Conservation (phyloP, 2,329 filamentous ascomycete genomes). For the Emericellopsis cladophorae region DNA sequence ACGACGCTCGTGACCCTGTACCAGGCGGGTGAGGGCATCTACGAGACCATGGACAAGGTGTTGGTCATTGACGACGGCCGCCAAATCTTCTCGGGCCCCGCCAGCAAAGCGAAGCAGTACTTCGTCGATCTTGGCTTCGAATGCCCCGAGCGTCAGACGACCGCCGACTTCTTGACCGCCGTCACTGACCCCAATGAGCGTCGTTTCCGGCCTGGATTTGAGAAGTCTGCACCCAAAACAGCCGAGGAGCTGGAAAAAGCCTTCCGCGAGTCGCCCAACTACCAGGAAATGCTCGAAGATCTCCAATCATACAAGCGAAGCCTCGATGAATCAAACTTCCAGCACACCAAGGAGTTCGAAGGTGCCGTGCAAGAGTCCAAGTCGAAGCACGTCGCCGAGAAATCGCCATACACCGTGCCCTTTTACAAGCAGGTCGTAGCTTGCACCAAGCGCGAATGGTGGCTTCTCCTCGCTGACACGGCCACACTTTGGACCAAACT, state of each 20-base stretch:
- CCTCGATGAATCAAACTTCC: constrained; percentile 37
- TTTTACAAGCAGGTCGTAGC: constrained; percentile 59
- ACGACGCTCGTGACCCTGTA: constrained; percentile 30
- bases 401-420: constrained; percentile 56
- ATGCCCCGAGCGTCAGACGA: constrained; percentile 55
- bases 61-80: constrained; percentile 63
- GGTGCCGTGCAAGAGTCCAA: constrained; percentile 56
- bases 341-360: constrained; percentile 53
- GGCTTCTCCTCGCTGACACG: constrained; percentile 49
- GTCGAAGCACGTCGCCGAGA: constrained; percentile 23
- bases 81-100: constrained; percentile 52
- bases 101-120: constrained; percentile 48
- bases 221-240: constrained; percentile 53
- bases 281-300: constrained; percentile 45
- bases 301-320: constrained; percentile 34
- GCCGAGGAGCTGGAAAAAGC: constrained; percentile 53
- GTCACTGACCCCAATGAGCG: constrained; percentile 51
- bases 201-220: constrained; percentile 49
- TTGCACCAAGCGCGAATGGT: constrained; percentile 61
- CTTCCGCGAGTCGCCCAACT: constrained; percentile 49
- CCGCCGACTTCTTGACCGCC: constrained; percentile 59
- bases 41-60: constrained; percentile 60
- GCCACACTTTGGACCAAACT: constrained; percentile 67
- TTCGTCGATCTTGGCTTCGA: constrained; percentile 58
- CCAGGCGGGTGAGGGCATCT: constrained; percentile 29